Conservation (phyloP, 345 rosid genomes). For the Boechera retrofracta region DNA sequence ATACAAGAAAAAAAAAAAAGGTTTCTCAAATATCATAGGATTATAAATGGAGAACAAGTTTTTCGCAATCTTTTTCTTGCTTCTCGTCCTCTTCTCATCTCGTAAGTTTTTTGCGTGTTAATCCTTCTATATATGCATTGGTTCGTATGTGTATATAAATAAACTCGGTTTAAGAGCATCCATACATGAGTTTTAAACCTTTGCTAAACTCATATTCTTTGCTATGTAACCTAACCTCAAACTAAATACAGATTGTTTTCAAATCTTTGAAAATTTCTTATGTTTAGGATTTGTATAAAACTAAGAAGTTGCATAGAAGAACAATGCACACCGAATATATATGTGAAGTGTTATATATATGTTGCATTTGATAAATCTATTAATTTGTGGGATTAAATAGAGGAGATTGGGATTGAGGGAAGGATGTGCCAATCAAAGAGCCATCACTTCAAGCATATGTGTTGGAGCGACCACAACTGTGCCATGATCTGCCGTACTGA, state of each 20-base stretch:
- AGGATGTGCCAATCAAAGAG: constrained; percentile 51
- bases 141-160: not conserved
- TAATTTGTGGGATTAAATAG: not conserved
- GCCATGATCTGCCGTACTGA: constrained; percentile 48
- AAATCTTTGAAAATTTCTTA: not conserved
- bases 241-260: constrained; percentile 19
- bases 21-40: not conserved
- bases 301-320: not conserved
- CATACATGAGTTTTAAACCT: constrained; percentile 14
- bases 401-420: constrained; percentile 42
- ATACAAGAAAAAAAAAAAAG: not conserved
- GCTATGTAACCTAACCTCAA: constrained; percentile 3
- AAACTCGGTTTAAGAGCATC: not conserved
- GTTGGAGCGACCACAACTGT: constrained; percentile 46
- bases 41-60: constrained; percentile 36
- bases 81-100: constrained; percentile 42
- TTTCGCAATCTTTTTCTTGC: constrained; percentile 33
- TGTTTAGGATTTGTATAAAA: not conserved
- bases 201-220: constrained; percentile 7
- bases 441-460: constrained; percentile 45
- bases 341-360: not conserved
- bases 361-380: not conserved
- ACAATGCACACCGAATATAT: not conserved
- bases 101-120: constrained; percentile 31
- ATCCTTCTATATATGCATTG: not conserved